Evolutionary conservation across 2,329 filamentous ascomycete genomes (phyloP), one percentile per base, ranked within the genome.

Genomic region (Exserohilum turcica): DNA sequence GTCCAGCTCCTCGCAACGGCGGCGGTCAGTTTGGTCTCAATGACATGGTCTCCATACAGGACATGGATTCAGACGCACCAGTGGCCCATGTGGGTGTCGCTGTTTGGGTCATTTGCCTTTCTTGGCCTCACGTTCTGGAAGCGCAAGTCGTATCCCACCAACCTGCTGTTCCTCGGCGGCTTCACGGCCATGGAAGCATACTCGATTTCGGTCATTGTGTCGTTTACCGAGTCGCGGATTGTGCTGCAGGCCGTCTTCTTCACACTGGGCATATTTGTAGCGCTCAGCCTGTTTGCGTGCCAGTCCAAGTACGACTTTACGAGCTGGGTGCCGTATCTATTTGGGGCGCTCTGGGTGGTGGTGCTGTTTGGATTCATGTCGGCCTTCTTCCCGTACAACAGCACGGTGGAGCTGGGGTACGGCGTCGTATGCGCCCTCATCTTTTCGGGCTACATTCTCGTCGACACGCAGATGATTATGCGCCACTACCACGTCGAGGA

Each of bases 261-360:
- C 52, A 99, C 94, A 1, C 74, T 86, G 8, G 85, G 79, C 46
- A 85, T 87, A 65, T 88, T 88, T 67, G 76, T 87, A 39, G 83
- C 81, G 27, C 74, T 88, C 52, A 87, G 84, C 3, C 76, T 92
- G 38, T 97, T 99, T 74, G 94, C 94, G 43, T 96, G 92, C 84
- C 94, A 99, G 80, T 90, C 90, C 61, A 96, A 95, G 76, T 99
- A 99, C 73, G 94, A 99, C 80, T 99, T 99, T 74, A 97, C 93
- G 1, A 88, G 86, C 60, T 99, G 94, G 93, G 90, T 93, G 81
- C 93, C 94, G 15, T 97, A 97, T 74, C 85, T 97, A 3, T 95
- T 95, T 68, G 92, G 92, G 53, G 87, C 83, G 0, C 83, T 99
- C 15, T 97, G 94, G 94, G 88, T 90, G 6, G 78, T 97, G 54